These are phyloP conservation scores for Russula virescens DNA, from an alignment of 768 basidiomycete species.

Conservation along the genomic window DNA sequence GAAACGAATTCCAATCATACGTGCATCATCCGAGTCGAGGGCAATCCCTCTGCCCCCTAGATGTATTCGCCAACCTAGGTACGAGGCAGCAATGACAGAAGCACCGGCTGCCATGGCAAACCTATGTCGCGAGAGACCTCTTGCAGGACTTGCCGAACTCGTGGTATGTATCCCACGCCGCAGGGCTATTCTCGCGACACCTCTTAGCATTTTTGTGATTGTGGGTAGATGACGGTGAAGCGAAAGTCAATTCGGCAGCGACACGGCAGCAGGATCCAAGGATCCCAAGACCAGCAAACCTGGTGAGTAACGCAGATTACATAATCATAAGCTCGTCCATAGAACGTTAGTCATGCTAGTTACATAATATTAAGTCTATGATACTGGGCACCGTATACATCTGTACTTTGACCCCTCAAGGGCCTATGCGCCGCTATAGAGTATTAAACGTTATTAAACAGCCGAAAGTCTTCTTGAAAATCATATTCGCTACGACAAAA, in stretches of 20 bases:
- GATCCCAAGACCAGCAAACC: no score
- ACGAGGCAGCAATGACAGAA: slow-evolving; percentile 31
- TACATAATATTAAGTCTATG: no score
- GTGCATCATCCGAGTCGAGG: slow-evolving; percentile 24
- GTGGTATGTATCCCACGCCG: slow-evolving; percentile 22
- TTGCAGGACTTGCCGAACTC: neutral
- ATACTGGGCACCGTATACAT: no score
- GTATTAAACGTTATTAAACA: neutral
- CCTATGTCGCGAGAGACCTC: slow-evolving; percentile 16
- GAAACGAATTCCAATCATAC: neutral
- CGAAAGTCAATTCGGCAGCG: neutral
- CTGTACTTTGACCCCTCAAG: neutral
- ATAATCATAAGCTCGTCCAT: no score
- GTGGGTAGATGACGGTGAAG: neutral
- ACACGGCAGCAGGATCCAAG: neutral
- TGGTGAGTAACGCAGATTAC: no score
- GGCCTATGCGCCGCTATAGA: neutral
- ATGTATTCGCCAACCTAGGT: slow-evolving; percentile 32
- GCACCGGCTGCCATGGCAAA: slow-evolving; percentile 29
- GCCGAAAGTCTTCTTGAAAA: neutral
- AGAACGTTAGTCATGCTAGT: no score
- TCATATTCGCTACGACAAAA: neutral
- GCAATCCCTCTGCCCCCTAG: slow-evolving; percentile 24
- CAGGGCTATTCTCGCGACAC: slow-evolving; percentile 7
- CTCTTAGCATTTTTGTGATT: slow-evolving; percentile 18